Evolutionary conservation across 208 protist species (phyloP).

Genomic region (Naegleria gruberi): DNA sequence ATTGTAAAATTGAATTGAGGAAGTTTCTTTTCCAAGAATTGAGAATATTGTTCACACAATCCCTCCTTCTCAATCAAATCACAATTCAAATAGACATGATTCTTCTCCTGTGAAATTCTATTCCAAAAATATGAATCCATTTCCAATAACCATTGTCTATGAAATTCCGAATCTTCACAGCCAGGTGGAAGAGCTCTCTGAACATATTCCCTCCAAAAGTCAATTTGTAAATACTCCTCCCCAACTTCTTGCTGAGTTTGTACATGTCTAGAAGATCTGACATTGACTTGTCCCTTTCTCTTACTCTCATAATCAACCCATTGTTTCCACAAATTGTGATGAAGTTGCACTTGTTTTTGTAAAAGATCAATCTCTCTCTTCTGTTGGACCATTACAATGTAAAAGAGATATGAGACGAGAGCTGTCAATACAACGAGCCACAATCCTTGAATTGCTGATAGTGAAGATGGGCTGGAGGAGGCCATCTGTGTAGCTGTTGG

Average conservation of each 20-base stretch:
- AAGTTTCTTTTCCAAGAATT: neutral
- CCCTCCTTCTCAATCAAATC: neutral
- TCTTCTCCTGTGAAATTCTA: neutral
- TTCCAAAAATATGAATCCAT: neutral
- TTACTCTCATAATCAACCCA: neutral
- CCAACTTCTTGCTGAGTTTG: neutral
- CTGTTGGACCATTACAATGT: neutral
- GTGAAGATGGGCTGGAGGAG: neutral
- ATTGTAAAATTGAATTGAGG: neutral
- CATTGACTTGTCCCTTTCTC: neutral
- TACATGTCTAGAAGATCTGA: neutral
- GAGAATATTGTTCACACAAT: neutral
- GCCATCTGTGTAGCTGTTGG: too few species aligned
- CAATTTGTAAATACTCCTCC: too few species aligned
- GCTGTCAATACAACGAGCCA: neutral
- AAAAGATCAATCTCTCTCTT: neutral
- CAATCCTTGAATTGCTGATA: neutral
- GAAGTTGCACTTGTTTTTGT: neutral
- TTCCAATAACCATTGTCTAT: neutral
- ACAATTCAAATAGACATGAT: neutral
- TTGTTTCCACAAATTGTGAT: neutral
- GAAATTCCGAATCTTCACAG: neutral
- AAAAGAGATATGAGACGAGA: neutral
- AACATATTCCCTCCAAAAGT: too few species aligned
- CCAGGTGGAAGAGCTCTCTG: neutral